Evolutionary conservation across 108 stramenopile species (phyloP), one percentile per base, ranked within the genome.

Genomic region (Nitzschia palea): DNA sequence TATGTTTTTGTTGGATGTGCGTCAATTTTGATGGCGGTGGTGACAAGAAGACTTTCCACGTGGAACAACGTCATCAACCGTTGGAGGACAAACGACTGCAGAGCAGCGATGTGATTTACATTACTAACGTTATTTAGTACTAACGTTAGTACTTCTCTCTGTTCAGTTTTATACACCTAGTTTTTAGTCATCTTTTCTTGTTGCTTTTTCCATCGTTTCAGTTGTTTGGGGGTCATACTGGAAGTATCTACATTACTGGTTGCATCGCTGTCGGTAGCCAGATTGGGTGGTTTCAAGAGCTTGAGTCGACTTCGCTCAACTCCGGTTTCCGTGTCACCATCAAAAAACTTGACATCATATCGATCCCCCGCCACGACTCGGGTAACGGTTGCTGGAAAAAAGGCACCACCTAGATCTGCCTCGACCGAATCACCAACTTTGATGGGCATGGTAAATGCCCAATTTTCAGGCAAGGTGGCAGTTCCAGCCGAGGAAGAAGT

Each of bases 351-450:
- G 14, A 93, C 91, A 73, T 88, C 86, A 64, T 76, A 93, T 4
- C 48, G 61, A 17, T 68, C 66, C 15, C 79, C 83, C n/a, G n/a
- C n/a, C 9, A 61, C 43, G 45, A 82, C 78, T 60, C 67, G 55
- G 18, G 80, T 83, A 4, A 93, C 76, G 30, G 76, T 86, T 2
- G 84, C 91, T 17, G 83, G 71, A 47, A 93, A 93, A 54, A 87
- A 88, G n/a, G 87, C 88, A 15, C 89, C 89, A 2, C 91, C 91
- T 20, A 93, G 75, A 63, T 90, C 88, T n/a, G 88, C 91, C 55
- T 93, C 88, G 20, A 89, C 88, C 34, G 81, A 68, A 57, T 93
- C 88, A 5, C 85, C 85, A 1, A 88, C 76, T 71, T 86, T 79
- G 12, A 89, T 59, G 8, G 81, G 77, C 44, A 81, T 34, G 1